These are phyloP conservation scores for Colletotrichum sp. DNA, from an alignment of 2,329 filamentous ascomycete species.

Conservation along the genomic window DNA sequence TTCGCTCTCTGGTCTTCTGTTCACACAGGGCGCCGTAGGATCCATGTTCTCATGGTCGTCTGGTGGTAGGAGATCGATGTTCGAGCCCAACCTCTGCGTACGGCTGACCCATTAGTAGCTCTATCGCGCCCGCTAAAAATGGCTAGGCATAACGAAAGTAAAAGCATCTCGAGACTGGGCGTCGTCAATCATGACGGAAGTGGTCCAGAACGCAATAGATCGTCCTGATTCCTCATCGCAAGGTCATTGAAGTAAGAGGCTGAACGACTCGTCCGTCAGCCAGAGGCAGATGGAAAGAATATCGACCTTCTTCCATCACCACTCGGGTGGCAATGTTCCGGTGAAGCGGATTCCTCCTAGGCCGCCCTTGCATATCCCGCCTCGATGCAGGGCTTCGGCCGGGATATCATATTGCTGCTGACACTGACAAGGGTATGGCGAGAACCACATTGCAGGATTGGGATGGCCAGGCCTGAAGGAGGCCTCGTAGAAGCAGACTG, in stretches of 20 bases:
- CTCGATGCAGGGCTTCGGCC: not conserved
- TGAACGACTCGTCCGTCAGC: not conserved
- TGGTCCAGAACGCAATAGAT: conserved; percentile 7
- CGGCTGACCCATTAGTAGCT: not conserved
- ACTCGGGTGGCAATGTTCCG: not conserved
- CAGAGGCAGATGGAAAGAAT: not conserved
- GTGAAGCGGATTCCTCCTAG: not conserved
- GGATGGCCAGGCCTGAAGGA: not conserved
- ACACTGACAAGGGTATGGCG: not conserved
- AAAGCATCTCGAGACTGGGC: not conserved
- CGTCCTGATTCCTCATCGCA: not conserved
- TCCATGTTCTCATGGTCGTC: no score
- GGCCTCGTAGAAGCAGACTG: not conserved
- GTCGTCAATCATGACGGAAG: not conserved
- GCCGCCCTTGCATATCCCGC: not conserved
- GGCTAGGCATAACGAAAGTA: not conserved
- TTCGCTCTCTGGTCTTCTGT: not conserved
- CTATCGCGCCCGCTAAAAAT: not conserved
- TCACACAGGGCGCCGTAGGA: not conserved
- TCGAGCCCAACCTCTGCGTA: not conserved
- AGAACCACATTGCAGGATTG: not conserved
- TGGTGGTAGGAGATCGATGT: not conserved
- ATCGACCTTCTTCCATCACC: not conserved
- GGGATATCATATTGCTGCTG: not conserved
- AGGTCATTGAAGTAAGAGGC: not conserved